Base-by-base conservation (phyloP, 1,139 yeast species). In the Candida mesenterica region DNA sequence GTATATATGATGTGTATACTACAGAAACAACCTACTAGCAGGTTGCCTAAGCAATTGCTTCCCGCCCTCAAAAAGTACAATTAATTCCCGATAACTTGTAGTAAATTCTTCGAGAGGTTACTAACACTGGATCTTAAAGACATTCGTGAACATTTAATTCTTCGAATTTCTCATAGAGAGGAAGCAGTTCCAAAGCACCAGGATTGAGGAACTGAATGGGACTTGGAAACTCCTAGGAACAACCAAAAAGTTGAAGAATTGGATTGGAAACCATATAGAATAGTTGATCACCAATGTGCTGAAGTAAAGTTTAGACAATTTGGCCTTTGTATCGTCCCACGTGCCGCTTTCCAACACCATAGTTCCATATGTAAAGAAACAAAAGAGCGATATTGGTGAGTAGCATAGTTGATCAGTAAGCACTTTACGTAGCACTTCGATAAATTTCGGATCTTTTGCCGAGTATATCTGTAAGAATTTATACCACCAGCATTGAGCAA, bases 201-300 rank as follows among this genome's bases (percentile, higher is more conserved):
- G 88, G n/a, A 92, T 68, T 9, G 94, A 79, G 1, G 96, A 83
- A 39, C 95, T 82, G 55, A 92, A 90, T 0, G 97, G 97, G 3
- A 90, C 95, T 58, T 92, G 97, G 47, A 80, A 75, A 42, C 75
- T 74, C 37, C 80, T 68, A 0, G 97, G 97, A 54, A 92, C 77
- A 7, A 87, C 54, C 43, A 88, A 67, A 52, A 92, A 92, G 59
- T 92, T 92, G 48, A 90, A 68, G 49, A 92, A 86, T 57, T 92
- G 97, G 5, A 92, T 95, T 2, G 90, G 79, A 33, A 96, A 95
- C 98, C 98, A 92, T n/a, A 92, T 80, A 39, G 85, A 70, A 57
- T 82, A 86, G 57, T 89, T 90, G 38, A 82, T 78, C 28, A 83
- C 78, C 39, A 90, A 62, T 0, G 97, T 92, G 28, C 82, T 79